Evolutionary conservation across 345 rosid species (phyloP), one percentile per base, ranked within the genome.

Genomic region (Dipteronia sinensis): DNA sequence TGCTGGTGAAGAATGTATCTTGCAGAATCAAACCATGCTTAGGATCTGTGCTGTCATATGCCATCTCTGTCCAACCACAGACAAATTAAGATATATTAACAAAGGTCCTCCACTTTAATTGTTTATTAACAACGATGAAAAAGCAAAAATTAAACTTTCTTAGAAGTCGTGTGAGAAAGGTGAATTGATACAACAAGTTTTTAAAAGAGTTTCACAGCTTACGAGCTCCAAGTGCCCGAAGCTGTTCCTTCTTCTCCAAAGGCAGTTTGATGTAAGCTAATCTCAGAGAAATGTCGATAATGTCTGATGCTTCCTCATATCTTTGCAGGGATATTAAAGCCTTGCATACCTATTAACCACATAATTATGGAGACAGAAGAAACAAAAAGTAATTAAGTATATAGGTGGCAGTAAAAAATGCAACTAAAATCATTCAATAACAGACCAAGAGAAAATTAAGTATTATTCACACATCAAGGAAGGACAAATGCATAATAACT

Each of bases 221-320:
- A 93, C 99, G 89, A 78, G 98, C 94, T 84, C 90, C 97, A 79
- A 92, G 93, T 47, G 97, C 89, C 76, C 87, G 94, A 76, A 95
- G 96, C 82, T 91, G 95, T 34, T 34, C 38, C 56, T 89, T 89
- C 84, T 90, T 88, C 71, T 89, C 91, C 69, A 42, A 67, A 76
- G 88, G 83, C 27, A 85, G 74, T 74, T 51, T 78, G 74, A 77
- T 76, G 76, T 77, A 73, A 53, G 85, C 88, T 69, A 84, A 73
- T 77, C 78, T 80, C 65, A 85, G 69, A 49, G 85, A 77, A 67
- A 86, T 84, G 78, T 82, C 79, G 63, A 91, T 85, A 67, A 87
- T 84, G 67, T 95, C 94, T 69, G 91, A 84, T 73, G 97, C 97
- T 80, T 95, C 98, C 89, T 90, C 86, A 51, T 87, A 91, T 82